Conservation (phyloP, 345 rosid genomes). For the Ailanthus altissimus region DNA sequence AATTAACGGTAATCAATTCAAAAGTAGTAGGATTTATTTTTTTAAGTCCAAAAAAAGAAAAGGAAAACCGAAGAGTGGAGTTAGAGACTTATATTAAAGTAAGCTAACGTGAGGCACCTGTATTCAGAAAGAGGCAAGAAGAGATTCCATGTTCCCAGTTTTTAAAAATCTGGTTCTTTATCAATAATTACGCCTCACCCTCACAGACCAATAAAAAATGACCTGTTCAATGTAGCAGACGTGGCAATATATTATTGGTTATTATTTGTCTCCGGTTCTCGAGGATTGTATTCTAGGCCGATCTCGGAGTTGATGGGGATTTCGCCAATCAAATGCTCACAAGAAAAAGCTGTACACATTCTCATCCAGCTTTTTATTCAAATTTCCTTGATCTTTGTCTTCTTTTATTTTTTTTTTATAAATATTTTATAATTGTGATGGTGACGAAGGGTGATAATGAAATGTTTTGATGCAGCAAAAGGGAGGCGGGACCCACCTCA, state of each 20-base stretch:
- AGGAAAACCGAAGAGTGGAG: slow-evolving; percentile 14
- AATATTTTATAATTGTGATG: slow-evolving; percentile 23
- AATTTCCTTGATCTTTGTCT: too few relatives aligned
- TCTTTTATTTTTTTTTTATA: slow-evolving; percentile 26
- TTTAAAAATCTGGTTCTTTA: neutral
- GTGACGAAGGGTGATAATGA: slow-evolving; percentile 33
- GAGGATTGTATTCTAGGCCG: neutral
- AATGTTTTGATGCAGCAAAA: slow-evolving; percentile 17
- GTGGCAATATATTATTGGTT: neutral
- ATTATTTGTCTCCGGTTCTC: neutral
- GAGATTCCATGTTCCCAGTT: slow-evolving; percentile 18
- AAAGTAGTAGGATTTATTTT: slow-evolving; percentile 14
- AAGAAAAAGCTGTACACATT: slow-evolving; percentile 11
- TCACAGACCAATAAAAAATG: neutral
- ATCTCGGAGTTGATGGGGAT: slow-evolving; percentile 15
- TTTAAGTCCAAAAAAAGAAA: neutral
- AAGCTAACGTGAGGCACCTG: slow-evolving; percentile 35
- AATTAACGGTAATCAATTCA: neutral
- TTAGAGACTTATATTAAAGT: slow-evolving; percentile 12
- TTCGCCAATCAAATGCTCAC: slow-evolving; percentile 16
- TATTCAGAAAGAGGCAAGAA: neutral
- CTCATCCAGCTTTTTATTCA: neutral
- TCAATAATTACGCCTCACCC: neutral
- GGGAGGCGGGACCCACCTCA: slow-evolving; percentile 40
- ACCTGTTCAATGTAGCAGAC: neutral